Conservation (phyloP, 2,329 filamentous ascomycete genomes). For the Arthrobotrys pseudoclavata region DNA sequence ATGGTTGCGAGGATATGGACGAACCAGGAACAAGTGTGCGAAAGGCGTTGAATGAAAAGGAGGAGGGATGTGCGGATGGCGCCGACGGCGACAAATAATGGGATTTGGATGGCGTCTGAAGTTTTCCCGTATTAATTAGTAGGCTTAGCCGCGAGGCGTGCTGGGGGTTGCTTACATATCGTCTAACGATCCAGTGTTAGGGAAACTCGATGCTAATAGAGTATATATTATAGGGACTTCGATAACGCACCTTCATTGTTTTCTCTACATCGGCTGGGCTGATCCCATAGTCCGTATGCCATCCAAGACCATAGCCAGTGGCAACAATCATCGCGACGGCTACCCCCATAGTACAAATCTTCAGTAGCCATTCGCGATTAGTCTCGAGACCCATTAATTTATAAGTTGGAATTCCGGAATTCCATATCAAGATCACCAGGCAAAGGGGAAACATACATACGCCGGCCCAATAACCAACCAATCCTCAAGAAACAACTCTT, state of each 20-base stretch:
- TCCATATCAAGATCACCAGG: too few species aligned
- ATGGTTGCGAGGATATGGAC: constrained; percentile 5
- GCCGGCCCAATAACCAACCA: constrained; percentile 42
- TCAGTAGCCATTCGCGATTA: neutral
- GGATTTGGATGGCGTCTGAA: constrained; percentile 34
- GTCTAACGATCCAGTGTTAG: neutral
- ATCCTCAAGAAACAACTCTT: constrained; percentile 34
- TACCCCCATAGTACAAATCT: constrained; percentile 25
- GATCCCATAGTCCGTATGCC: constrained; percentile 20
- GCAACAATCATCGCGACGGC: constrained; percentile 24
- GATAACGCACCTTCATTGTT: constrained; percentile 27
- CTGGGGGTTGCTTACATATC: constrained; percentile 1
- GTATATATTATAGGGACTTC: neutral
- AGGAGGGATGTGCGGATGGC: constrained; percentile 33
- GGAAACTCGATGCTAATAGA: neutral
- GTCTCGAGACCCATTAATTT: neutral
- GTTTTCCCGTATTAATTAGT: neutral
- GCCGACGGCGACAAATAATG: constrained; percentile 23
- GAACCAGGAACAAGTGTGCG: neutral
- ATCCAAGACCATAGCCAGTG: constrained; percentile 21
- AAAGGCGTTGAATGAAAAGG: constrained; percentile 35
- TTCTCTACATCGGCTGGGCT: constrained; percentile 25
- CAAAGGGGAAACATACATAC: constrained; percentile 25
- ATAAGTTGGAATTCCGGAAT: neutral
- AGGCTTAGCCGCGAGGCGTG: neutral